Evolutionary conservation across 1,284 basidiomycete species (phyloP), one percentile per base, ranked within the genome.

Genomic region (Erythrobasidium hasegawianum): DNA sequence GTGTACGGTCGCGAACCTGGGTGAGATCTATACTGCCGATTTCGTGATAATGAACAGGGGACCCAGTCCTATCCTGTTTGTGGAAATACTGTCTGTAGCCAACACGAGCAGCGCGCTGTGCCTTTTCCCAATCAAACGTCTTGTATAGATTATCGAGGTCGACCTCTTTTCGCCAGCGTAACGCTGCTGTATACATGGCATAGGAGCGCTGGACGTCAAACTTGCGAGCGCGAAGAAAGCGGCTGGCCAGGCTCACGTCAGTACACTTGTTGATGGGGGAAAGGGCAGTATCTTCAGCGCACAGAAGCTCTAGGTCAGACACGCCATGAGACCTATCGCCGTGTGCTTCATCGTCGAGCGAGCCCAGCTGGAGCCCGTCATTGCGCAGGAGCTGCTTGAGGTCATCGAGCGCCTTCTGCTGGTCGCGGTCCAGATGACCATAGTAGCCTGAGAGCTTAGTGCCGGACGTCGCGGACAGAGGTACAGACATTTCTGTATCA

Each of bases 241-340:
- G 56, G 14, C 64, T 66, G 61, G 13, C 33, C 33, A 11, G 33
- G 5, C 33, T 33, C 5, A 33, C 11, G 33, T 33, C 33, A 33
- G 33, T 33, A 33, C 33, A 7, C 33, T 24, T 18, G 26, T 4
- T 22, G 16, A 4, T 24, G 20, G 16, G 9, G 50, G 8, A 29
- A 5, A 53, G 50, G 29, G 24, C 53, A 18, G 24, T 3, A 18
- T 5, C 11, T 5, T 13, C 5, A 16, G 26, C 57, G 8, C 27
- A 66, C 64, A 66, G 27, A 4, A 66, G 57, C 22, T 59, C 64
- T 4, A 59, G 47, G 8, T 66, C 64, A 45, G 29, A 59, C 8
- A 57, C 33, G n/a, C 33, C 33, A 20, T 57, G 50, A 0, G 38
- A 20, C 11, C n/a, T 16, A n/a, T 45, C 64, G 16, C 40, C 29